Conservation (phyloP, 1,284 basidiomycete species). For the Porodaedalea pini region DNA sequence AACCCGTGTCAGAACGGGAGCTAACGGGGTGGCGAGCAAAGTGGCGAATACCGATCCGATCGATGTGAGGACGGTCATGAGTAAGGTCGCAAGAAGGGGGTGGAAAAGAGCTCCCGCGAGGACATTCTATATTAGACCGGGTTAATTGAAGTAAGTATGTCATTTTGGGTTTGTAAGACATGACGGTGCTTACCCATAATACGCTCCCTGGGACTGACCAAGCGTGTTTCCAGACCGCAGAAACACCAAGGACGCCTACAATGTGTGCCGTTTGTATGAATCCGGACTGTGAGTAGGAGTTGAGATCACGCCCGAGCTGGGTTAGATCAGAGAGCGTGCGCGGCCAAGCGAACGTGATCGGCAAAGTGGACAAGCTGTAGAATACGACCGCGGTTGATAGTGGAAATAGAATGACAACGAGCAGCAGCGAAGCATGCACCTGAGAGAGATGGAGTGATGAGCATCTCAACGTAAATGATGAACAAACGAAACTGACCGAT, state of each 20-base stretch:
- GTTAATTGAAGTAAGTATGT: background rate
- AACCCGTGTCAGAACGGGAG: conserved; percentile 73
- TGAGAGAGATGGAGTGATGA: conserved; percentile 31
- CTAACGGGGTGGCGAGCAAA: conserved; percentile 75
- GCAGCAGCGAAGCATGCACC: conserved; percentile 60
- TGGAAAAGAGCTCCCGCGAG: conserved; percentile 84
- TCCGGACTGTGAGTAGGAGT: conserved; percentile 72
- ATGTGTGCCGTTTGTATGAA: conserved; percentile 61
- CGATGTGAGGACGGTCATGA: conserved; percentile 80
- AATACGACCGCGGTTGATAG: conserved; percentile 54
- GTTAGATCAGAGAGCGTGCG: conserved; percentile 70
- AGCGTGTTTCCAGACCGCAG: conserved; percentile 89
- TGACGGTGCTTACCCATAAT: conserved; percentile 61
- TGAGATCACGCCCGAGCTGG: conserved; percentile 67
- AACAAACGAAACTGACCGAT: conserved; percentile 38
- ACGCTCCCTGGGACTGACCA: conserved; percentile 93
- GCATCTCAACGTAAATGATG: conserved; percentile 14
- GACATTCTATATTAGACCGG: conserved; percentile 60
- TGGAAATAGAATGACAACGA: conserved; percentile 67
- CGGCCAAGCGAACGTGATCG: conserved; percentile 73
- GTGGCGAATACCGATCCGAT: conserved; percentile 81
- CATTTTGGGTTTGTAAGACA: conserved; percentile 21
- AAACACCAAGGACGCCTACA: conserved; percentile 77
- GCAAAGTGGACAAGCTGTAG: conserved; percentile 52
- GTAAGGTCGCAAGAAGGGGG: conserved; percentile 71